Base-by-base conservation (phyloP, 2,329 filamentous ascomycete genomes). In the Amauroascus verrucosus region DNA sequence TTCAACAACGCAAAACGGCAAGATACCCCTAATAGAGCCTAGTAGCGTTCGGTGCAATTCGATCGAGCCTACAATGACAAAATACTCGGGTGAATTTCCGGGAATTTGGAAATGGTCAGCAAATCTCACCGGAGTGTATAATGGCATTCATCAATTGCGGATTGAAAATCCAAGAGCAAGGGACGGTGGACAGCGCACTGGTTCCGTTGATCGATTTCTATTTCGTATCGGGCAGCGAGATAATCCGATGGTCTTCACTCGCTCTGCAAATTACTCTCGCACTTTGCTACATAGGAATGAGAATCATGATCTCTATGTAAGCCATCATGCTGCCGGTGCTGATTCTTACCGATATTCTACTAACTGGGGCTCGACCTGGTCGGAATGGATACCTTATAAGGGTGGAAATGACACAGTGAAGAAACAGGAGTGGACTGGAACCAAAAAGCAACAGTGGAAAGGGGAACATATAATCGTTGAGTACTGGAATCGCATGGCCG, bases 401-500 rank as follows among this genome's bases (percentile, higher is more conserved):
- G 75, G 77, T 33, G 74, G 72, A 3, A 77, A 78, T 48, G 69
- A 69, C 5, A 73, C 71, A 14, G 67, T 82, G 24, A 58, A 70
- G 16, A 63, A 69, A 41, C 73, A 77, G 55, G 59, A 69, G 2
- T 84, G 82, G 82, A 73, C 71, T 3, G 82, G 82, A n/a, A 79
- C 78, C 1, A 68, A 74, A 16, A 61, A 71, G 3, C 81, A 85
- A 63, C 65, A 65, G 44, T 85, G 82, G 82, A 61, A 72, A 24
- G 82, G 80, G 24, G 75, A 83, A 40, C 82, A 84, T 60, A 72
- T 84, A 33, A 74, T 76, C 24, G 74, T 84, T 22, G 79, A 84
- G 60, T 85, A 84, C 63, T 85, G 76, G 75, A 81, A 74, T 61
- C 71, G 72, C 51, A 67, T 78, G 50, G 72, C 78, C 18, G 79